These are phyloP conservation scores for Yarrowia sp. DNA, from an alignment of 805 yeast genomes.

Conservation along the genomic window DNA sequence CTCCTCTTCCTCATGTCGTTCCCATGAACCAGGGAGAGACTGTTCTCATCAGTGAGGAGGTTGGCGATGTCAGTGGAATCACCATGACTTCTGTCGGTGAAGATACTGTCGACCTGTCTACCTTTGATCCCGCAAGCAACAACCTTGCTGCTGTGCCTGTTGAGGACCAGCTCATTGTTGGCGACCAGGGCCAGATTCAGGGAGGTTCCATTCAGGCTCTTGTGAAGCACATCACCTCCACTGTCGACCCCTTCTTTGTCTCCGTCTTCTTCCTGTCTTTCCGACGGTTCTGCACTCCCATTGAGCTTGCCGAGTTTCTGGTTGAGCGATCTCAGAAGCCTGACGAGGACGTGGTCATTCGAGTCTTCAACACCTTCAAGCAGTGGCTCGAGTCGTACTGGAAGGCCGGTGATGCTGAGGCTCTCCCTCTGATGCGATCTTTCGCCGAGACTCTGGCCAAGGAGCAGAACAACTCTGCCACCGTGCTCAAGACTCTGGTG, in stretches of 20 bases:
- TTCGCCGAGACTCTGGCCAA: slow-evolving; percentile 31
- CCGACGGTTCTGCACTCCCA: slow-evolving; percentile 70
- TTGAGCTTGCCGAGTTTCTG: slow-evolving; percentile 71
- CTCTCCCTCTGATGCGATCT: slow-evolving; percentile 39
- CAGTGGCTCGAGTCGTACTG: slow-evolving; percentile 92
- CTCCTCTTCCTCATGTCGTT: slow-evolving; percentile 14
- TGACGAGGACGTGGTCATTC: slow-evolving; percentile 52
- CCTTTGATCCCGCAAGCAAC: slow-evolving; percentile 18
- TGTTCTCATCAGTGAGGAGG: slow-evolving; percentile 25
- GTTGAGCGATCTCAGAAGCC: slow-evolving; percentile 55
- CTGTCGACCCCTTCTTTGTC: slow-evolving; percentile 66
- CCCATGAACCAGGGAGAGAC: slow-evolving; percentile 6
- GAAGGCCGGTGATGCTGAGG: slow-evolving; percentile 53
- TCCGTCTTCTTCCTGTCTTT: slow-evolving; percentile 81
- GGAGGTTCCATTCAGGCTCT: slow-evolving; percentile 50
- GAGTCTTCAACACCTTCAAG: slow-evolving; percentile 72
- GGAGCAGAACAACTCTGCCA: slow-evolving; percentile 34
- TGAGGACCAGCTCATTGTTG: slow-evolving; percentile 37
- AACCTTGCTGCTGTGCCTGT: slow-evolving; percentile 13
- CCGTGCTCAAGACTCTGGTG: slow-evolving; percentile 17
- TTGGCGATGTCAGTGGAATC: slow-evolving; percentile 17
- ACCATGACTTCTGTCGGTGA: slow-evolving; percentile 9
- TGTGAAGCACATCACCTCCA: slow-evolving; percentile 46
- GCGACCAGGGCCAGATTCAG: slow-evolving; percentile 45
- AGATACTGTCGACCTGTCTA: slow-evolving; percentile 12